These are phyloP conservation scores for Cucurbita argyrosperma DNA, from an alignment of 306 rosid species.

Conservation along the genomic window DNA sequence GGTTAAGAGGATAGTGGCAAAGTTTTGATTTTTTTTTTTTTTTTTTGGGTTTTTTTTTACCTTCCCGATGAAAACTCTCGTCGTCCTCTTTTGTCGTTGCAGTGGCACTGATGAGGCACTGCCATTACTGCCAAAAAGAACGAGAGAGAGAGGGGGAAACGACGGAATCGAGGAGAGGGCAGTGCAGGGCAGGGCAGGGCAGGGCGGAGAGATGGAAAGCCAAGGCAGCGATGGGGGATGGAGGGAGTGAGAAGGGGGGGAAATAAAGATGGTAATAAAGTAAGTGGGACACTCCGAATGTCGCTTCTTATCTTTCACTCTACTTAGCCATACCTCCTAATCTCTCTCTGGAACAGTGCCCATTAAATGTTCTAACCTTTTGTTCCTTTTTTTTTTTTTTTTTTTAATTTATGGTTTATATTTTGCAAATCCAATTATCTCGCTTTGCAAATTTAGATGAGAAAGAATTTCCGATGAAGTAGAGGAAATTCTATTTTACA, in stretches of 20 bases:
- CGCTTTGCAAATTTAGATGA: too few relatives aligned
- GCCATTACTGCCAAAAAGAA: slow-evolving; percentile 52
- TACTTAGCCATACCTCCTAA: neutral
- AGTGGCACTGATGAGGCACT: slow-evolving; percentile 49
- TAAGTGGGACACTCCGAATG: slow-evolving; percentile 96
- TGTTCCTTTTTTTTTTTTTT: neutral
- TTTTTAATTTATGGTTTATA: too few relatives aligned
- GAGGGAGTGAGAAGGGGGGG: neutral
- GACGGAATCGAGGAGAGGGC: slow-evolving; percentile 72
- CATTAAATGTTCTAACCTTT: neutral
- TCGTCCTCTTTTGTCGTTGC: slow-evolving; percentile 37
- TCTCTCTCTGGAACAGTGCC: neutral
- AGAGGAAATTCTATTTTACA: too few relatives aligned
- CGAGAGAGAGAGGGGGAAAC: slow-evolving; percentile 20
- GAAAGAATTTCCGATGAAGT: too few relatives aligned
- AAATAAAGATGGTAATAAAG: slow-evolving; percentile 43
- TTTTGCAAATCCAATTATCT: too few relatives aligned
- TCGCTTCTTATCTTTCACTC: slow-evolving; percentile 32
- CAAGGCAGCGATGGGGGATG: slow-evolving; percentile 3
- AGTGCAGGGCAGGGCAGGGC: neutral
- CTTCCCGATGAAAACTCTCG: slow-evolving; percentile 94
- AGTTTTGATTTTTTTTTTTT: slow-evolving; percentile 3
- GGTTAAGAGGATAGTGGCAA: neutral
- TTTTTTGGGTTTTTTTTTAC: slow-evolving; percentile 19
- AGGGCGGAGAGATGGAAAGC: neutral